Evolutionary conservation across 116 monocot genomes (phyloP).

Genomic region (Posidonia oceanica): DNA sequence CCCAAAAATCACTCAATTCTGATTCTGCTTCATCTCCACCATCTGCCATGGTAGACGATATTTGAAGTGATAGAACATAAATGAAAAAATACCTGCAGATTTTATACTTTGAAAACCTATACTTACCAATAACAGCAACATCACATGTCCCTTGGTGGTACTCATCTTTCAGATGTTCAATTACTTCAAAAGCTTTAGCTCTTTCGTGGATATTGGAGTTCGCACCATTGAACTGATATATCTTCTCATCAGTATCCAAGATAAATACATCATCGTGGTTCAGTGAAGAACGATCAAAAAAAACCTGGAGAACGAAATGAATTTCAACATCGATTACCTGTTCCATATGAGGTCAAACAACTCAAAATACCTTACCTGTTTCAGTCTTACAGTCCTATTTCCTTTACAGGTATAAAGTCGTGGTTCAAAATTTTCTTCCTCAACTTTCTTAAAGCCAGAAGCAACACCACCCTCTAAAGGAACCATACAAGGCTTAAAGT

Average conservation of each 20-base stretch:
- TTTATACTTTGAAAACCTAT: neutral
- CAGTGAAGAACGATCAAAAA: slow-evolving; percentile 72
- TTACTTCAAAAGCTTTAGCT: slow-evolving; percentile 84
- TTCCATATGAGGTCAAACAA: neutral
- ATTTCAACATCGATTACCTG: neutral
- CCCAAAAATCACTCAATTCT: slow-evolving; percentile 90
- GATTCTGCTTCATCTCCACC: slow-evolving; percentile 72
- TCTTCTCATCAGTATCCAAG: slow-evolving; percentile 73
- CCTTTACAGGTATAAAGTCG: slow-evolving; percentile 77
- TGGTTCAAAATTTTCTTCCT: slow-evolving; percentile 65
- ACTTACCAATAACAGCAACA: slow-evolving; percentile 87
- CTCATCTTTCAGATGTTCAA: slow-evolving; percentile 75
- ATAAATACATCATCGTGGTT: slow-evolving; percentile 96
- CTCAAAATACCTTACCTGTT: slow-evolving; percentile 53
- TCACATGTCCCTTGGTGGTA: slow-evolving; percentile 88
- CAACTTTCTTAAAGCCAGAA: slow-evolving; percentile 73
- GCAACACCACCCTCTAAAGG: slow-evolving; percentile 89
- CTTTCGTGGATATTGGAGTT: slow-evolving; percentile 96
- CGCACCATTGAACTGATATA: slow-evolving; percentile 92
- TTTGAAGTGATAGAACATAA: neutral
- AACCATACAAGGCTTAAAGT: slow-evolving; percentile 90
- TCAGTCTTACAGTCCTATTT: slow-evolving; percentile 71
- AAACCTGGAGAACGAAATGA: slow-evolving; percentile 38
- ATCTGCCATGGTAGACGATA: slow-evolving; percentile 20
- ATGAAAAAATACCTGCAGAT: neutral